Base-by-base conservation (phyloP, 441 rosid genomes). In the Melastoma candidum region DNA sequence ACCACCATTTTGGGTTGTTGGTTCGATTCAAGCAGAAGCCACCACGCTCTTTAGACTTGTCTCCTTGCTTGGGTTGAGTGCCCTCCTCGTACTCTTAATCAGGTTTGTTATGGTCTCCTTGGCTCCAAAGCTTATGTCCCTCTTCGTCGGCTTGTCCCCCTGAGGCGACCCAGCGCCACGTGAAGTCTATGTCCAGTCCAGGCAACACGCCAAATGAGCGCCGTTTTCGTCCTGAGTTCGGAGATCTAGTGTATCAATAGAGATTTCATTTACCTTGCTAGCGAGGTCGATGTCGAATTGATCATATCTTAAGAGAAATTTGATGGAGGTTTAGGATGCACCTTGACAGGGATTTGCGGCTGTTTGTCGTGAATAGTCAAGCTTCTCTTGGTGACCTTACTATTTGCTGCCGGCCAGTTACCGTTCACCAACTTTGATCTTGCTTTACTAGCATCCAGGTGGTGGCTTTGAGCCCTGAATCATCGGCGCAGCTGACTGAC, bases 71-170 rank as follows among this genome's bases (percentile, higher is more conserved):
- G 68, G 39, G 46, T 25, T 47, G 48, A 68, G 48, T 13, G 59
- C 63, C 46, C 60, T 67, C 44, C 50, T 58, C 7, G 65, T 58
- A 41, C 56, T 63, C 46, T 44, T 49, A 13, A 66, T 27, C 7
- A 64, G 47, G 12, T 55, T 69, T 60, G 4, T 52, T 48, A 64
- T 59, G 14, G 60, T 66, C 63, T 60, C 58, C 48, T 65, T 70
- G 0, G 62, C 59, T 26, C 49, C 11, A 22, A 17, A 22, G 14
- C 46, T 47, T 54, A 48, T 45, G 44, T 29, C 32, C 51, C 26
- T 67, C 52, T 49, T 66, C 50, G n/a, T 14, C 26, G 65, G 24
- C 49, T 47, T 53, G 52, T 48, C 56, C 53, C 57, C 43, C 11
- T 13, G 62, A 51, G 10, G 26, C 45, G 41, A 51, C 0, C 22